Percentiles rank a stretch among this genome's conserved stretches.
These are phyloP conservation scores for Ganoderma sp. DNA, from an alignment of 1,284 basidiomycete species.

Conservation along the genomic window DNA sequence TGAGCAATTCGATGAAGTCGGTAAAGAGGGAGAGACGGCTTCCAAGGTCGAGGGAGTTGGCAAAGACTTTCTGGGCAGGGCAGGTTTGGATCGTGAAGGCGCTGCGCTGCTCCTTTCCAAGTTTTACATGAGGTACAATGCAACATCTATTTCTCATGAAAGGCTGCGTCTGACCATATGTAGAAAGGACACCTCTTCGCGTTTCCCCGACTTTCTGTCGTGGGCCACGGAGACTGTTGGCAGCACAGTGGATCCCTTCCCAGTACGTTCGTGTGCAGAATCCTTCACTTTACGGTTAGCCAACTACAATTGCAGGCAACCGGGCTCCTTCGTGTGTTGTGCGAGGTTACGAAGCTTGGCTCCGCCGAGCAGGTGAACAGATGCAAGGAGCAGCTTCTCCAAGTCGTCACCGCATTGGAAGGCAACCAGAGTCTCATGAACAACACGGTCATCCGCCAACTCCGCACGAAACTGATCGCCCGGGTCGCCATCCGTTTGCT, in stretches of 20 bases:
- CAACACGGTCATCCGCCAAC: slow-evolving; percentile 74
- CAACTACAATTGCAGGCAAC: slow-evolving; percentile 55
- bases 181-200: slow-evolving; percentile 68
- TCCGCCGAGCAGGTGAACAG: slow-evolving; percentile 59
- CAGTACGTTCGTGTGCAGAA: slow-evolving; percentile 46
- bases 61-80: slow-evolving; percentile 63
- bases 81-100: slow-evolving; percentile 85
- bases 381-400: slow-evolving; percentile 51
- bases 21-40: slow-evolving; percentile 56
- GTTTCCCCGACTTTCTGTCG: slow-evolving; percentile 57
- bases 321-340: slow-evolving; percentile 76
- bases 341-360: slow-evolving; percentile 73
- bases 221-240: slow-evolving; percentile 50
- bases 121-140: slow-evolving; percentile 74
- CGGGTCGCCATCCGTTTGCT: slow-evolving; percentile 68
- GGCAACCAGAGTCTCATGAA: slow-evolving; percentile 47
- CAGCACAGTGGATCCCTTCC: slow-evolving; percentile 52
- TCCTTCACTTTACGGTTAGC: not conserved
- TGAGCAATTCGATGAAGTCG: slow-evolving; percentile 76
- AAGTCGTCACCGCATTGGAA: slow-evolving; percentile 51
- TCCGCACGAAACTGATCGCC: slow-evolving; percentile 66
- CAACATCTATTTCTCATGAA: not conserved
- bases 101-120: slow-evolving; percentile 75
- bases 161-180: slow-evolving; percentile 20
- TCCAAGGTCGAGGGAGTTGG: slow-evolving; percentile 62